Evolutionary conservation across 345 rosid genomes (phyloP).

Genomic region (Eucalyptus cloeziana): DNA sequence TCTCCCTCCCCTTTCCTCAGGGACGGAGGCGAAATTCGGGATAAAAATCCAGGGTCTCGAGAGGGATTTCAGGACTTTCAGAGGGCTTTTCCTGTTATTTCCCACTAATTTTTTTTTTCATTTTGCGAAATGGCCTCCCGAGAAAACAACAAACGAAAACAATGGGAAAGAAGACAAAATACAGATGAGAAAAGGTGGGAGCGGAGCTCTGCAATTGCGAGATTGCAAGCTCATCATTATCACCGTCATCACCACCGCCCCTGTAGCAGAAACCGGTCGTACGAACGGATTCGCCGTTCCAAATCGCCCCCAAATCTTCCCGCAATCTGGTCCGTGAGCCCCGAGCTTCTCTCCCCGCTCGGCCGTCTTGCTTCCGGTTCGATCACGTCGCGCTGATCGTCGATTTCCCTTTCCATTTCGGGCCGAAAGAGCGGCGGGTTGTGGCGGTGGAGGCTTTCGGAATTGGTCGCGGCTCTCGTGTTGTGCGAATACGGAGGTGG

Average conservation of each 20-base stretch:
- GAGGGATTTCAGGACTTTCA: background rate
- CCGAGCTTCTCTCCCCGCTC: background rate
- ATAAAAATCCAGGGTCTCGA: background rate
- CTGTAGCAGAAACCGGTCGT: background rate
- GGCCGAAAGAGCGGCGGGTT: background rate
- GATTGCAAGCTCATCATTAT: background rate
- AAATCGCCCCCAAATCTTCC: background rate
- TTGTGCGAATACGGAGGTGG: background rate
- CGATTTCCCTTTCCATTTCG: background rate
- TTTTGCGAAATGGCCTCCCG: background rate
- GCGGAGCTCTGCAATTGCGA: background rate
- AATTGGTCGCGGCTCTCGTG: background rate
- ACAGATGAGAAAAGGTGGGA: background rate
- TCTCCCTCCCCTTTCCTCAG: background rate
- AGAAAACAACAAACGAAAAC: background rate
- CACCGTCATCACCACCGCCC: background rate
- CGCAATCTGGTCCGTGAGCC: background rate
- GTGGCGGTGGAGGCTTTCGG: background rate
- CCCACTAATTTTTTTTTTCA: background rate
- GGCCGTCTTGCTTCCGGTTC: background rate
- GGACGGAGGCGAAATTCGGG: background rate
- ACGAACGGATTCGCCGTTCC: background rate
- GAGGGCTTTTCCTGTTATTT: background rate
- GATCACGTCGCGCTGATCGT: background rate
- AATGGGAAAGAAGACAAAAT: background rate